Evolutionary conservation across 192 early-diverging fungal genomes (phyloP).

Genomic region (Backusella parvicylindrica): DNA sequence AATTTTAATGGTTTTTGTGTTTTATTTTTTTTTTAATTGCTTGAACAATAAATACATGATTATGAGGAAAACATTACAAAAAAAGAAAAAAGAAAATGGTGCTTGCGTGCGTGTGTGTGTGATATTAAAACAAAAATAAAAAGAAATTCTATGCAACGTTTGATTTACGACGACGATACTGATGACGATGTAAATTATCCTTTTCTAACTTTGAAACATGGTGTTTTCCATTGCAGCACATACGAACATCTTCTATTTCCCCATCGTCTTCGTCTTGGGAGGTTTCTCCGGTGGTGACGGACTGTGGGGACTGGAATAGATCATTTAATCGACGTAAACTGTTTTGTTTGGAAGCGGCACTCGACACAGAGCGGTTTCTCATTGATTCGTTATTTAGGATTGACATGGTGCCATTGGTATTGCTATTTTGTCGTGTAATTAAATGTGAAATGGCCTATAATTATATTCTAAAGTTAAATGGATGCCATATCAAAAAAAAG

Average conservation of each 20-base stretch:
- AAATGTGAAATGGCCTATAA: slow-evolving; percentile 17
- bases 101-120: not conserved
- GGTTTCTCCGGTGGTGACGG: not conserved
- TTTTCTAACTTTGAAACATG: slow-evolving; percentile 34
- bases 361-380: not conserved
- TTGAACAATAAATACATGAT: not conserved
- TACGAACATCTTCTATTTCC: slow-evolving; percentile 34
- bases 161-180: slow-evolving; percentile 5
- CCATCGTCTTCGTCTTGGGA: slow-evolving; percentile 24
- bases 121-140: not conserved
- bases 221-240: slow-evolving; percentile 42
- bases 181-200: slow-evolving; percentile 17
- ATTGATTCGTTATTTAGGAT: not conserved
- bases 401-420: not conserved
- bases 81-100: not conserved
- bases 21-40: not conserved
- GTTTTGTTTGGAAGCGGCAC: not conserved
- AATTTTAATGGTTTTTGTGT: no score
- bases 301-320: not conserved
- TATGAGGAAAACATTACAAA: not conserved
- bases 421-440: not conserved
- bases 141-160: not conserved
- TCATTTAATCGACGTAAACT: slow-evolving; percentile 1
- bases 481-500: no score
- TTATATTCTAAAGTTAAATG: not conserved